Base-by-base conservation (phyloP, 2,329 filamentous ascomycete genomes). In the Chrysosporium queenslandicum region DNA sequence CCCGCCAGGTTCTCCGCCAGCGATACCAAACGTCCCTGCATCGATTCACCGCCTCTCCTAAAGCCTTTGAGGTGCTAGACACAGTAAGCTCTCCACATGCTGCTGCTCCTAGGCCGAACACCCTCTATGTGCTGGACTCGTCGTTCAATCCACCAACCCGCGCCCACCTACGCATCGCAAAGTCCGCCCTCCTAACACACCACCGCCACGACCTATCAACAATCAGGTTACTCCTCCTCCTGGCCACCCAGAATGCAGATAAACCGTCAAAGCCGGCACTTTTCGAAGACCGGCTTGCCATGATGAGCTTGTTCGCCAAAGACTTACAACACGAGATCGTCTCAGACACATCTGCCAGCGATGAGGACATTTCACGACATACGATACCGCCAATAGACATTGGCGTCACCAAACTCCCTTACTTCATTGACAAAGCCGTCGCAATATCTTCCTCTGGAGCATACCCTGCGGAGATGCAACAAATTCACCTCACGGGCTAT, bases 91-190 rank as follows among this genome's bases (percentile, higher is more conserved):
- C 52, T 59, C 18, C 55, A 56, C 8, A 20, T 16, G 59, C 49
- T 18, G 51, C 58, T 14, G 43, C 55, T 23, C 41, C 53, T 25
- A 50, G 25, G 21, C 57, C 46, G 42, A 46, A 46, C 37, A 59
- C 63, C n/a, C 74, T 84, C 49, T 81, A 80, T 65, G 79, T 84
- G 52, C 71, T 83, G 42, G 81, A 83, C 62, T 82, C 80, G 0
- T 82, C 79, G 21, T 83, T 82, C 74, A 84, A 84, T 56, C 81
- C 81, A 9, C 81, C 81, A 1, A 80, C 78, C 2, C 68, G 71
- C 49, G 81, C 80, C 8, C 80, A 84, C 60, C 68, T 77, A 16
- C 68, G 70, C 20, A 75, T 84, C 30, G 77, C 75, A 4, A 71
- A 69, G 27, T 75, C 76, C 14, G 79, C 79, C 1, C 58, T 83